Conservation (phyloP, 2,329 filamentous ascomycete genomes). For the Alternaria postmessia region DNA sequence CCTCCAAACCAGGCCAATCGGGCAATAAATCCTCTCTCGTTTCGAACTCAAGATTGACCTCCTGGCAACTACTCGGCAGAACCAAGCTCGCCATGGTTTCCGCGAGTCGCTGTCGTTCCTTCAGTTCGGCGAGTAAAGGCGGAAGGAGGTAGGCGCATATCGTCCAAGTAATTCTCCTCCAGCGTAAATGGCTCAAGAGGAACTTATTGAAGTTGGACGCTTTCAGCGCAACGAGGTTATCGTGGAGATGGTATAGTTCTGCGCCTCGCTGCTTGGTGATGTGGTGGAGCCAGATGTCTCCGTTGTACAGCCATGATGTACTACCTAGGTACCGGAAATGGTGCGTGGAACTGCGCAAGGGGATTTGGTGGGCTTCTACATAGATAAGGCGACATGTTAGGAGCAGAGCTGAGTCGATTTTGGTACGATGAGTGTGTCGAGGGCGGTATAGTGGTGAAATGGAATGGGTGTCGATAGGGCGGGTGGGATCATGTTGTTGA, state of each 20-base stretch:
- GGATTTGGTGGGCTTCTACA: slow-evolving; percentile 49
- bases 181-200: slow-evolving; percentile 26
- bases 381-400: slow-evolving; percentile 52
- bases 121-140: slow-evolving; percentile 9
- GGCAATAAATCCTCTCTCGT: slow-evolving; percentile 18
- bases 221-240: slow-evolving; percentile 15
- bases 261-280: slow-evolving; percentile 30
- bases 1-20: slow-evolving; percentile 9
- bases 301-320: slow-evolving; percentile 21
- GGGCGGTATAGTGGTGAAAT: slow-evolving; percentile 28
- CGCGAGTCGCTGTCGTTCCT: slow-evolving; percentile 13
- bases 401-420: slow-evolving; percentile 42
- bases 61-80: slow-evolving; percentile 31
- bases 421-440: slow-evolving; percentile 41
- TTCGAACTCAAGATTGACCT: slow-evolving; percentile 37
- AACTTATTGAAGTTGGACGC: slow-evolving; percentile 16
- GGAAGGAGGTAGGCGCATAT: slow-evolving; percentile 24
- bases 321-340: slow-evolving; percentile 21
- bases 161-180: slow-evolving; percentile 37
- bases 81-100: slow-evolving; percentile 9
- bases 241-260: slow-evolving; percentile 34
- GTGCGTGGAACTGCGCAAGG: slow-evolving; percentile 41
- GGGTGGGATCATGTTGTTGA: slow-evolving; percentile 20
- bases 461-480: slow-evolving; percentile 14
- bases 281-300: slow-evolving; percentile 26